A percentile compares a stretch with the other conserved stretches of the same genome.
Evolutionary conservation across 305 asterid genomes (phyloP).

Genomic region (Striga hermonthica): DNA sequence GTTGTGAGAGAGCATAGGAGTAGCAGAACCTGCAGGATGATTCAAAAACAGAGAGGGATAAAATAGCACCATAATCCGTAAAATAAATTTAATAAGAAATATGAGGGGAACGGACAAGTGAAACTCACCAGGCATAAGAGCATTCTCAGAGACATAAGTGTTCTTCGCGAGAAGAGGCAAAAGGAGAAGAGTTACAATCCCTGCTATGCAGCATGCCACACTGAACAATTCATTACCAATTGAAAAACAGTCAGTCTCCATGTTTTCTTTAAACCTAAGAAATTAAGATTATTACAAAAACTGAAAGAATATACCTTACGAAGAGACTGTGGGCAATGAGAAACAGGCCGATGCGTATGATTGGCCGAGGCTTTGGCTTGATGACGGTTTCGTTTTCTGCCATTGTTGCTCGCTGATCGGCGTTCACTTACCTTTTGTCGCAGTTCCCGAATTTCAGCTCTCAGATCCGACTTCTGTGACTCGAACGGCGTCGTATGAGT

Average conservation of each 20-base stretch:
- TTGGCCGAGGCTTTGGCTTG: constrained; percentile 76
- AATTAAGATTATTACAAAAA: background rate
- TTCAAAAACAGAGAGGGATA: constrained; percentile 12
- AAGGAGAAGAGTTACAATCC: constrained; percentile 67
- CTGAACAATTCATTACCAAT: constrained; percentile 41
- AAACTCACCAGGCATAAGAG: constrained; percentile 88
- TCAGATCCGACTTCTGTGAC: no score
- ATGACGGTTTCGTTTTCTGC: constrained; percentile 41
- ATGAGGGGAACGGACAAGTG: background rate
- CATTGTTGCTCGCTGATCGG: constrained; percentile 43
- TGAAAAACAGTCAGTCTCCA: constrained; percentile 16
- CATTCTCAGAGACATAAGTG: constrained; percentile 89
- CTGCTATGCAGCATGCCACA: constrained; percentile 69
- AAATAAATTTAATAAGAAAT: background rate
- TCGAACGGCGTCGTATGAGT: no score
- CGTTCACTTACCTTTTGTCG: background rate
- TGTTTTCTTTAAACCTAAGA: constrained; percentile 1
- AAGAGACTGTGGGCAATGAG: constrained; percentile 67
- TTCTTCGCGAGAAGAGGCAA: constrained; percentile 89
- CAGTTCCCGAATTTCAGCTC: background rate
- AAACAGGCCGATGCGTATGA: constrained; percentile 72
- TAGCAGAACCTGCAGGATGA: constrained; percentile 70
- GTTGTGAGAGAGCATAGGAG: constrained; percentile 71
- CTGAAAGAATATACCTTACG: constrained; percentile 49
- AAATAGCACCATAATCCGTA: background rate